Percentiles rank a stretch among this genome's conserved stretches.
Evolutionary conservation across 345 rosid species (phyloP).

Genomic region (Citropsis articulata): DNA sequence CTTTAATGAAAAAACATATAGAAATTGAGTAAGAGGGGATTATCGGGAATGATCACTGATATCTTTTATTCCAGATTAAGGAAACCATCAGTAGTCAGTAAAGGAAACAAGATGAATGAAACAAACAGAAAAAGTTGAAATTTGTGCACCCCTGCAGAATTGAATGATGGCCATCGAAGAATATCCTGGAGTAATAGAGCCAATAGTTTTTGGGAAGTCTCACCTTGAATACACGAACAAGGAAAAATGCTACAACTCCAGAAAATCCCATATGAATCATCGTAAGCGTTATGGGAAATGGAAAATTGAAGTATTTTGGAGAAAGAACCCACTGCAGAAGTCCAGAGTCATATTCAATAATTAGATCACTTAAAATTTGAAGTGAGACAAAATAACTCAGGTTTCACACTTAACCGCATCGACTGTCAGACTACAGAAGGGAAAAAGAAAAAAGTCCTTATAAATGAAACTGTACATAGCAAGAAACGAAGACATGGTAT

Average conservation of each 20-base stretch:
- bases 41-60: too few species aligned
- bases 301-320: conserved; percentile 85
- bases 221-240: conserved; percentile 96
- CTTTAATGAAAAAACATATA: background rate
- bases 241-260: conserved; percentile 69
- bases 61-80: background rate
- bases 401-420: background rate
- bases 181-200: background rate
- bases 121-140: background rate
- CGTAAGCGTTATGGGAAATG: conserved; percentile 84
- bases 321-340: conserved; percentile 95
- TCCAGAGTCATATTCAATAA: background rate
- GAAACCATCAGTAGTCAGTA: background rate
- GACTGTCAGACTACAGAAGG: background rate
- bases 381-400: background rate
- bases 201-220: background rate
- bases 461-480: background rate
- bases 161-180: background rate
- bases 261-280: conserved; percentile 97
- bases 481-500: background rate
- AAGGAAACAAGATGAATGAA: background rate
- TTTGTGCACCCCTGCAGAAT: background rate
- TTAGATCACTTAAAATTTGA: background rate
- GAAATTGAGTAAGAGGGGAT: background rate
- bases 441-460: background rate